phyloP scores from a whole-genome alignment of 2,329 filamentous ascomycete species.

The Colletotrichum gloeosporioides region DNA sequence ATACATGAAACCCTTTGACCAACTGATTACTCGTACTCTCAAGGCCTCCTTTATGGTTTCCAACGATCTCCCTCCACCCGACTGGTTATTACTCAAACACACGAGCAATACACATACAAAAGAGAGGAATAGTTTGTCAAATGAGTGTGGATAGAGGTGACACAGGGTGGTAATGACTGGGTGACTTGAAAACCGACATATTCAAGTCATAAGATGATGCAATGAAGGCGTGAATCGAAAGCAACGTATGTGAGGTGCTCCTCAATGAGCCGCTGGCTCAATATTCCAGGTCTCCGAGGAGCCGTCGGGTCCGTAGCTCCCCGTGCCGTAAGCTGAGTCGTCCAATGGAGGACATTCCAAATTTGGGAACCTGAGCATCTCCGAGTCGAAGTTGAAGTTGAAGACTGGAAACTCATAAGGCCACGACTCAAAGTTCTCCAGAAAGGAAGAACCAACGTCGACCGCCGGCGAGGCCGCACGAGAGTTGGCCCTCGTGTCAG shows the following conservation, averaged over 20 bases:
- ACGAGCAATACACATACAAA: not conserved
- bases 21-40: not conserved
- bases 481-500: not conserved
- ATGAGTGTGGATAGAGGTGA: not conserved
- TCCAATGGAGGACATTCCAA: not conserved
- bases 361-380: not conserved
- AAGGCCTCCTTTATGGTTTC: not conserved
- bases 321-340: not conserved
- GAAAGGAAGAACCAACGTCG: not conserved
- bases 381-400: not conserved
- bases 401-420: not conserved
- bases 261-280: not conserved
- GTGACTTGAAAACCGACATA: not conserved
- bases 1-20: not conserved
- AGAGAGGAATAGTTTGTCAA: not conserved
- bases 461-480: not conserved
- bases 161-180: accelerated
- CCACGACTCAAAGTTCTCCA: not conserved
- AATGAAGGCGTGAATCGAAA: not conserved
- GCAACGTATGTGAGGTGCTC: not conserved
- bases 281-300: not conserved
- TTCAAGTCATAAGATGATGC: accelerated
- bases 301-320: not conserved
- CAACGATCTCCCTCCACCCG: not conserved
- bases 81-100: not conserved